These are phyloP conservation scores for Suhomyces coccinellae DNA, from an alignment of 1,139 yeast species.

Conservation along the genomic window DNA sequence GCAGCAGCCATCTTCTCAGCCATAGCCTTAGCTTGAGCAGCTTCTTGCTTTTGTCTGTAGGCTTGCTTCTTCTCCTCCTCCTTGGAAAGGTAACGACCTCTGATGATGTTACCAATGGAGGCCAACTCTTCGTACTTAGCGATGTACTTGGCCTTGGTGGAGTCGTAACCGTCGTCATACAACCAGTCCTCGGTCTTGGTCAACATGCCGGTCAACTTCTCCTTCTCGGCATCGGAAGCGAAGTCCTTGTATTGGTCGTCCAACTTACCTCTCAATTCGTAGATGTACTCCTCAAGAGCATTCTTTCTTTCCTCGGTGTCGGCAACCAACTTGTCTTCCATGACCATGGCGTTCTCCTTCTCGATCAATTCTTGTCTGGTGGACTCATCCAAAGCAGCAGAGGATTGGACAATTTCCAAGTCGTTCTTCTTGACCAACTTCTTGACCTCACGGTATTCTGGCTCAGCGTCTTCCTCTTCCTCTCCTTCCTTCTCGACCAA, in stretches of 20 bases:
- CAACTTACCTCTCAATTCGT: conserved; percentile 94
- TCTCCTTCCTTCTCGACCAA: conserved; percentile 59
- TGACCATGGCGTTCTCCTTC: conserved; percentile 77
- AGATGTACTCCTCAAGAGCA: conserved; percentile 96
- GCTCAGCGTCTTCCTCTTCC: conserved; percentile 58
- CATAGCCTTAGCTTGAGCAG: conserved; percentile 81
- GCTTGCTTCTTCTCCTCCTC: conserved; percentile 96
- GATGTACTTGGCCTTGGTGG: conserved; percentile 94
- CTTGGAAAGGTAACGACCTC: conserved; percentile 92
- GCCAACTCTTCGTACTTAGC: conserved; percentile 98
- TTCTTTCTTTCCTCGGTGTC: conserved; percentile 99
- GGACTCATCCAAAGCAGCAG: conserved; percentile 64
- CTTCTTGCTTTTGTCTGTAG: conserved; percentile 82
- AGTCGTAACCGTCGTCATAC: conserved; percentile 95
- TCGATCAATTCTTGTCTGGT: conserved; percentile 66
- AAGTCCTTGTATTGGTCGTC: conserved; percentile 88
- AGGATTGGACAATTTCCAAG: conserved; percentile 55
- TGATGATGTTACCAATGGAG: conserved; percentile 88
- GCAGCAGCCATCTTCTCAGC: conserved; percentile 90
- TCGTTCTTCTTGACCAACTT: conserved; percentile 91
- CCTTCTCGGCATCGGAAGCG: conserved; percentile 89
- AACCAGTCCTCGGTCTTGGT: conserved; percentile 96
- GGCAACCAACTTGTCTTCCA: conserved; percentile 94
- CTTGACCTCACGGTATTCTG: conserved; percentile 88
- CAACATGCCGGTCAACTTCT: conserved; percentile 69